A percentile compares a stretch with the other conserved stretches of the same genome.
Evolutionary conservation across 1,139 yeast genomes (phyloP).

Genomic region (Nematodospora anomalae): DNA sequence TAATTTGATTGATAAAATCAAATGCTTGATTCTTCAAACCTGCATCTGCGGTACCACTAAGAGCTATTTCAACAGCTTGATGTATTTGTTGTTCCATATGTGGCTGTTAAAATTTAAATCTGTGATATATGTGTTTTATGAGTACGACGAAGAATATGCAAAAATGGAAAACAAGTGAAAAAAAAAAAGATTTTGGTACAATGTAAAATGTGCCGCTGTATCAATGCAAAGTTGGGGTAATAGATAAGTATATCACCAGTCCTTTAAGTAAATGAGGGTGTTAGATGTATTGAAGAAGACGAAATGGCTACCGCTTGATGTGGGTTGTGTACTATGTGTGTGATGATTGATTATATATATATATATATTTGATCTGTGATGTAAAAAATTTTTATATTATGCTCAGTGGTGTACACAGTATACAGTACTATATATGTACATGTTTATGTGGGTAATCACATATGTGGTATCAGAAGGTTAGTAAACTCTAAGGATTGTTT

Average conservation of each 20-base stretch:
- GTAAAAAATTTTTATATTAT: background rate
- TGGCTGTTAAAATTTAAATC: background rate
- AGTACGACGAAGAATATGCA: background rate
- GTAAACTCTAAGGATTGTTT: no score
- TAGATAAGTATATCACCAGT: background rate
- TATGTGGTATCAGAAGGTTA: no score
- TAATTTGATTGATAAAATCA: slow-evolving; percentile 73
- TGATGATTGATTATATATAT: no score
- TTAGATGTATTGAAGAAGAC: background rate
- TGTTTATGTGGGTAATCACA: no score
- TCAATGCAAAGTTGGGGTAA: background rate
- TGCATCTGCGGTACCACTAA: slow-evolving; percentile 72
- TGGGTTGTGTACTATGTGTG: no score
- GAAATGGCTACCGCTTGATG: no score
- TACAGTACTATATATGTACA: no score
- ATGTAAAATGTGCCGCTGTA: background rate
- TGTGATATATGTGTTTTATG: background rate
- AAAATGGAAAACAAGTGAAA: slow-evolving; percentile 3
- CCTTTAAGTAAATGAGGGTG: background rate
- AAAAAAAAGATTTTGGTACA: slow-evolving; percentile 2
- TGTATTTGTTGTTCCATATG: slow-evolving; percentile 81
- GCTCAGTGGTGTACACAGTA: no score
- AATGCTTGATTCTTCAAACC: slow-evolving; percentile 79
- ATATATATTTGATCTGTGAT: background rate
- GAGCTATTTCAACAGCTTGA: slow-evolving; percentile 91